phyloP scores from a whole-genome alignment of 768 basidiomycete genomes.

The Boletus barrowsii region DNA sequence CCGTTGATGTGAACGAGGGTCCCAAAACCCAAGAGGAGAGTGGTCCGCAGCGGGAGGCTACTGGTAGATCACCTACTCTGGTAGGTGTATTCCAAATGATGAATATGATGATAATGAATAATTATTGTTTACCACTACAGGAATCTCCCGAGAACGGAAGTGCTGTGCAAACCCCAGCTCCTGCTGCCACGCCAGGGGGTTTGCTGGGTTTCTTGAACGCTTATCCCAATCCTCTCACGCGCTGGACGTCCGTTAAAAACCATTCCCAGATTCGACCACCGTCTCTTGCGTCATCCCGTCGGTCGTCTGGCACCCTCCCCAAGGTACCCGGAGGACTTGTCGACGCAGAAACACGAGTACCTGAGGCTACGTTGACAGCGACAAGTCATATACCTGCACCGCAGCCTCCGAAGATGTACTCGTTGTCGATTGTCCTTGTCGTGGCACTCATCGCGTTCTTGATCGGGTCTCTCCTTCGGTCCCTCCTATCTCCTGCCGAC shows the following conservation, averaged over 20 bases:
- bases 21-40: constrained; percentile 17
- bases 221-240: constrained; percentile 56
- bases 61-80: constrained; percentile 16
- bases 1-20: constrained; percentile 14
- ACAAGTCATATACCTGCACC: background rate
- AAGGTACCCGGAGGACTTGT: constrained; percentile 38
- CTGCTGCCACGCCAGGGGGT: constrained; percentile 34
- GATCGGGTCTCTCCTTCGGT: constrained; percentile 86
- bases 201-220: constrained; percentile 59
- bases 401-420: constrained; percentile 29
- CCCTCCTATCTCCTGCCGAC: constrained; percentile 85
- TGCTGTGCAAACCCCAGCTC: constrained; percentile 14
- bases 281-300: constrained; percentile 22
- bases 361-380: background rate
- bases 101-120: background rate
- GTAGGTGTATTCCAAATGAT: constrained; percentile 16
- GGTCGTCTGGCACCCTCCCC: constrained; percentile 20
- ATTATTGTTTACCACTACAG: constrained; percentile 8
- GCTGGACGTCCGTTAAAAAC: constrained; percentile 41
- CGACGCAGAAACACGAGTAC: constrained; percentile 13
- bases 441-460: constrained; percentile 86
- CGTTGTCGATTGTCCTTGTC: constrained; percentile 60
- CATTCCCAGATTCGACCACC: constrained; percentile 17
- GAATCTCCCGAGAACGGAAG: constrained; percentile 27
- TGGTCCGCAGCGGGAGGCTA: constrained; percentile 16